Base-by-base conservation (phyloP, 2,329 filamentous ascomycete species). In the Fonsecaea multimorphosa region DNA sequence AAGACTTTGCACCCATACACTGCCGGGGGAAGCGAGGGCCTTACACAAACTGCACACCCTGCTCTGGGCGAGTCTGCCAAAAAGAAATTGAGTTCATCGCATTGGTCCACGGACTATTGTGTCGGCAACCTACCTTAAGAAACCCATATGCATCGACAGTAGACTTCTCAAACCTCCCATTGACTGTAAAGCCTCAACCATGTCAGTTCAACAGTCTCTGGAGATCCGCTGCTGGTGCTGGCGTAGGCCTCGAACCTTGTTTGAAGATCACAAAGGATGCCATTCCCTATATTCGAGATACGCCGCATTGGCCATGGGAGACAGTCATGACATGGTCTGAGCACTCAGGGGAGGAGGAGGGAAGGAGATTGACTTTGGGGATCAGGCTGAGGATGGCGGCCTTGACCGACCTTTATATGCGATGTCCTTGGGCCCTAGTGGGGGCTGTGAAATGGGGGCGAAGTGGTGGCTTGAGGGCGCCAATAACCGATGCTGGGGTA, bases 41-140 rank as follows among this genome's bases (percentile, higher is more conserved):
- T 29, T 55, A 69, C 67, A 69, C 61, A 31, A 67, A 34, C 46
- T 65, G 61, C 2, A 67, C 52, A 40, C 64, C 62, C 32, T 32
- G 31, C n/a, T 53, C 44, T 9, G 61, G 61, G 14, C 34, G 49
- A 2, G 38, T 59, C 63, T 65, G 32, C n/a, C 40, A 32, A 61
- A 34, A 1, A 49, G 58, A 34, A 1, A 49, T 8, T 65, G 27
- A 53, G 51, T 52, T 3, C 46, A 5, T n/a, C 12, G 16, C 22
- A 31, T 1, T 32, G n/a, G 19, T n/a, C 1, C 3, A 53, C 16
- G 24, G 29, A 11, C 8, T 7, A 36, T 34, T 1, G 2, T 19
- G 22, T 44, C 9, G 36, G 11, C 1, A 22, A 63, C 64, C 38
- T 40, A 51, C 59, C 14, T 22, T n/a, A n/a, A 63, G 49, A 40